Base-by-base conservation (phyloP, 177 flowering plant genomes). In the Vitis hybrid region DNA sequence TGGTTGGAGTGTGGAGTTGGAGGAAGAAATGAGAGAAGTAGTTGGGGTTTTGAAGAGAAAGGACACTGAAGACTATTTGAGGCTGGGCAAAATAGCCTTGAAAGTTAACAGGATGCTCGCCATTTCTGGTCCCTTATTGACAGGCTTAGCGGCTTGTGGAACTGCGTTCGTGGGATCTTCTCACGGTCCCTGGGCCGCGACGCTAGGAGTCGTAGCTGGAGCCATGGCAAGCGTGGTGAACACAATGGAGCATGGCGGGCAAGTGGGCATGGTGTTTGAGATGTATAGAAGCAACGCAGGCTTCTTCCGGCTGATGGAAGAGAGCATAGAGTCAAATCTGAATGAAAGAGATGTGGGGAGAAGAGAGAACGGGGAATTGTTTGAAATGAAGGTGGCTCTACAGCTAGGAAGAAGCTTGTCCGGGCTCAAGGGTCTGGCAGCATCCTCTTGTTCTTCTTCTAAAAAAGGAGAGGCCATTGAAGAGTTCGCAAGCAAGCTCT, bases 251-350 rank as follows among this genome's bases (percentile, higher is more conserved):
- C 91, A 87, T 60, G 91, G 91, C 4, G 87, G 83, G 32, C 91
- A 87, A 77, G 84, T 87, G 0, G 91, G 91, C 18, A 87, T 87
- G 89, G 89, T 83, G 75, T 45, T 77, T 13, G 87, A 83, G 80
- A 81, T 86, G 89, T 83, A 86, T 57, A 80, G 84, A 70, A 80
- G 77, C 75, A 34, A 55, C 30, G 87, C 75, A 11, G 87, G 89
- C 3, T 80, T 79, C 75, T 84, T 86, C n/a, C 54, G 50, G 15
- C 70, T 48, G 1, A 8, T 82, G 62, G 79, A 80, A 63, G 86
- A 79, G 39, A 50, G 71, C 0, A 79, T 85, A 14, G 81, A 78
- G 23, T 65, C 80, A 1, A 75, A 67, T 0, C 56, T 83, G 2
- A 58, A 48, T 15, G 83, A 84, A 58, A 13, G 48, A 50, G 78